These are phyloP conservation scores for Populus hybrid DNA, from an alignment of 441 rosid species.

Conservation along the genomic window DNA sequence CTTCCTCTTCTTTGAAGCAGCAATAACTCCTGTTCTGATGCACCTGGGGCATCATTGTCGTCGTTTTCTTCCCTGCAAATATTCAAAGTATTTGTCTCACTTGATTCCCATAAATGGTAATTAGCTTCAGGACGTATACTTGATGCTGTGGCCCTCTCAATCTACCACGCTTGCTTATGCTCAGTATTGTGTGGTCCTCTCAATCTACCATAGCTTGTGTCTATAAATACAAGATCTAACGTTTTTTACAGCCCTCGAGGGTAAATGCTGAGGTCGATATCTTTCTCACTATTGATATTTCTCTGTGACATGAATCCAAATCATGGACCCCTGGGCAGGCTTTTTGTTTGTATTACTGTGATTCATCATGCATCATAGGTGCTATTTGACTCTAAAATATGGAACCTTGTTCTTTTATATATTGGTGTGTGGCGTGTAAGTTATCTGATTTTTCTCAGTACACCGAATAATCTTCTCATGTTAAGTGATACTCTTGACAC, in stretches of 20 bases:
- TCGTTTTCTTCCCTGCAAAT: constrained; percentile 7
- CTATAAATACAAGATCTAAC: constrained; percentile 5
- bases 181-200: constrained; percentile 2
- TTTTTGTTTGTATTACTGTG: background rate
- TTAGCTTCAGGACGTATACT: background rate
- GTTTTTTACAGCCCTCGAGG: constrained; percentile 16
- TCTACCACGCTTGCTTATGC: background rate
- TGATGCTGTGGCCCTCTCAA: constrained; percentile 12
- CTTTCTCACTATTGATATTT: constrained; percentile 7
- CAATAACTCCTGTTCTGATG: background rate
- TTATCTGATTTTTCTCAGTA: background rate
- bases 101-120: background rate
- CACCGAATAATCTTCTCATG: background rate
- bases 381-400: background rate
- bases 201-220: background rate
- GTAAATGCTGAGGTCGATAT: constrained; percentile 11
- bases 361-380: background rate
- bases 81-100: background rate
- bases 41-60: constrained; percentile 4
- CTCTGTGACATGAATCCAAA: background rate
- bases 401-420: background rate
- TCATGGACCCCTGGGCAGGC: constrained; percentile 20
- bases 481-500: background rate
- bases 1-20: constrained; percentile 4
- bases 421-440: background rate